Base-by-base conservation (phyloP, 768 basidiomycete genomes). In the Tricholoma flavovirens region DNA sequence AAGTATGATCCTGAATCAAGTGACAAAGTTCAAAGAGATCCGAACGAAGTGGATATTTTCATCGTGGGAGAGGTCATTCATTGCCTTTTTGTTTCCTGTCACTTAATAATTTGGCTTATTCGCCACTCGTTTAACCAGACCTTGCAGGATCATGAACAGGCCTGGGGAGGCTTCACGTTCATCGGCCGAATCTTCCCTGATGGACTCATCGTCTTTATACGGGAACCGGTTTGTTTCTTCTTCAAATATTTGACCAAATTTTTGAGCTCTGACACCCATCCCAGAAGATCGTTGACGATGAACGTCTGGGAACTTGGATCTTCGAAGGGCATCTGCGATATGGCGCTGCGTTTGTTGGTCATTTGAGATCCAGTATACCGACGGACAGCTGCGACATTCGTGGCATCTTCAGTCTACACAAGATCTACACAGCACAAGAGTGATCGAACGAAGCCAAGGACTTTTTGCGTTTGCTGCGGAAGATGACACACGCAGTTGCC, bases 81-180 rank as follows among this genome's bases (percentile, higher is more conserved):
- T 72, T 65, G 36, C 10, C 19, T 5, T 19, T 17, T n/a, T n/a
- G 54, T 38, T 8, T 42, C 51, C 50, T 33, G 14, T 51, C 21
- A 30, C 38, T 45, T 54, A 33, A 24, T n/a, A 14, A 33, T 51
- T n/a, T n/a, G n/a, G 32, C 45, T 51, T n/a, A 52, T 54, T 49
- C 32, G 15, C n/a, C 14, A 19, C 17, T 51, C 17, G 38, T 35
- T 56, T 50, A 17, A 17, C 24, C 57, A 86, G 84, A 86, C 84
- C 1, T 70, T 77, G 45, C 68, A 62, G 48, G 74, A 75, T 48
- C 80, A 83, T 54, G 82, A 83, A 56, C 71, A 73, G 36, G 83
- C 83, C 7, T 90, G 88, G 86, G 85, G 83, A 4, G 80, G 81
- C 10, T 88, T 80, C 67, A 76, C 67, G 56, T 82, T 84, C 63